phyloP scores from a whole-genome alignment of 305 asterid genomes.

The Fraxinus greggii region DNA sequence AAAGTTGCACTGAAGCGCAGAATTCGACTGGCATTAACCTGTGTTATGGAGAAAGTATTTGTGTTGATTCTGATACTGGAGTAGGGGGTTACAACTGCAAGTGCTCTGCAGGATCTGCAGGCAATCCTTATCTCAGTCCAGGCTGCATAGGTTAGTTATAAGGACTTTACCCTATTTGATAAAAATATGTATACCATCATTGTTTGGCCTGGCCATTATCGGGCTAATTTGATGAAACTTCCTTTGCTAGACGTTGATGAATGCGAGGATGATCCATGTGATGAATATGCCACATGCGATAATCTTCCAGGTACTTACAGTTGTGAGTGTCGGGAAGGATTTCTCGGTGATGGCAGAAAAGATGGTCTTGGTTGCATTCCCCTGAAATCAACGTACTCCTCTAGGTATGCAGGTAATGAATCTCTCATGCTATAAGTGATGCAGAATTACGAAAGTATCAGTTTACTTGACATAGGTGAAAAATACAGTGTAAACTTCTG shows the following conservation, averaged over 20 bases:
- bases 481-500: background rate
- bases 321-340: background rate
- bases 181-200: background rate
- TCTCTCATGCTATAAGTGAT: background rate
- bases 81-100: slow-evolving; percentile 38
- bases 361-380: background rate
- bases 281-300: background rate
- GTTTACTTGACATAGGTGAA: background rate
- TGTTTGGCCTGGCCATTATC: background rate
- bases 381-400: background rate
- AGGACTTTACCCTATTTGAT: background rate
- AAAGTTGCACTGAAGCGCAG: slow-evolving; percentile 18
- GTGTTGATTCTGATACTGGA: slow-evolving; percentile 34
- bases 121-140: slow-evolving; percentile 41
- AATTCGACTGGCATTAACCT: background rate
- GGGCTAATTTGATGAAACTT: background rate
- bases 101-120: slow-evolving; percentile 33
- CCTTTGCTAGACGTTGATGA: background rate
- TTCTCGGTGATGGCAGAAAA: background rate
- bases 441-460: background rate
- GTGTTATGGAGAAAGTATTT: slow-evolving; percentile 33
- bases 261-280: background rate
- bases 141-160: slow-evolving; percentile 36
- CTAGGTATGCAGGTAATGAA: background rate
- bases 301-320: background rate